These are phyloP conservation scores for Kokia cookei DNA, from an alignment of 441 rosid genomes.

Conservation along the genomic window DNA sequence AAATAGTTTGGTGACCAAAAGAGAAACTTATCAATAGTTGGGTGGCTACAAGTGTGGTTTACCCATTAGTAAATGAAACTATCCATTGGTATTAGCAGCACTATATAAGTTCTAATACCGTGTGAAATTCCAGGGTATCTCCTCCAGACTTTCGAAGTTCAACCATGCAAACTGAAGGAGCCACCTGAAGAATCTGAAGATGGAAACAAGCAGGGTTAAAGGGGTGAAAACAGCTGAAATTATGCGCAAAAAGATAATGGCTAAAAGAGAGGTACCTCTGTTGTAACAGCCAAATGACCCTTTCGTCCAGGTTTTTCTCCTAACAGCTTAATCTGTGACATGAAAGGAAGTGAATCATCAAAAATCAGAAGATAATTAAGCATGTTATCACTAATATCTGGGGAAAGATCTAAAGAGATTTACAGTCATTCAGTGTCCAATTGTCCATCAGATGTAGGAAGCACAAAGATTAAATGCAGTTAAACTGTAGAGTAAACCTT, in stretches of 20 bases:
- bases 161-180: conserved; percentile 96
- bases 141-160: conserved; percentile 96
- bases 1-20: too few species aligned
- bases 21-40: too few species aligned
- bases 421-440: background rate
- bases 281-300: conserved; percentile 92
- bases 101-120: conserved; percentile 36
- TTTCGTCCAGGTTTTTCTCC: conserved; percentile 97
- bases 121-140: conserved; percentile 98
- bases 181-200: conserved; percentile 87
- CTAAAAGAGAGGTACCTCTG: conserved; percentile 52
- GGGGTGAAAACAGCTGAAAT: background rate
- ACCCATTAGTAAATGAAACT: background rate
- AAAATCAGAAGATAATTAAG: background rate
- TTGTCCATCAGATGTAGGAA: background rate
- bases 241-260: background rate
- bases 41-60: too few species aligned
- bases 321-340: conserved; percentile 69
- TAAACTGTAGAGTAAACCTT: conserved; percentile 43
- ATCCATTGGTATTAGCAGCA: background rate
- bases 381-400: background rate
- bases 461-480: background rate
- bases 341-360: conserved; percentile 11
- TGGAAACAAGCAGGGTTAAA: background rate
- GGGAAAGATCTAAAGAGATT: background rate